Conservation (phyloP, 2,329 filamentous ascomycete species). For the Fusarium mangiferae region DNA sequence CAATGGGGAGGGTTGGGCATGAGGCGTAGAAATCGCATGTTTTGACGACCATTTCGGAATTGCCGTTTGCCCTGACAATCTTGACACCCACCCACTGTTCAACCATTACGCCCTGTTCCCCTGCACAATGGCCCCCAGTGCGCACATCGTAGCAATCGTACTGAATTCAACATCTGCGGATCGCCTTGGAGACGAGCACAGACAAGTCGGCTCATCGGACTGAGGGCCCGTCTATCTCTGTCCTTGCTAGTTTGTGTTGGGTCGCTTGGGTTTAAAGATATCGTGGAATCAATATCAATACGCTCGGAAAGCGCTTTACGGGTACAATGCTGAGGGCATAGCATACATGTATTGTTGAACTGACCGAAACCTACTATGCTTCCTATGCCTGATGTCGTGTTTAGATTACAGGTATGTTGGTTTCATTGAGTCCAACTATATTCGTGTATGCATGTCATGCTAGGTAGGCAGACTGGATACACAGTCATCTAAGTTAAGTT, state of each 20-base stretch:
- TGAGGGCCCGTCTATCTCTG: conserved; percentile 14
- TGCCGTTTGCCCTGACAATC: neutral
- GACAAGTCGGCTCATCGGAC: conserved; percentile 21
- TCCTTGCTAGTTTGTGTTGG: conserved; percentile 10
- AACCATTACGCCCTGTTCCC: neutral
- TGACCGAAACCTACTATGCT: neutral
- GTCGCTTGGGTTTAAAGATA: neutral
- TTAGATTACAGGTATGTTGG: conserved; percentile 1
- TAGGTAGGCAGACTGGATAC: neutral
- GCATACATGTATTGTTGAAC: neutral
- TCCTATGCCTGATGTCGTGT: neutral
- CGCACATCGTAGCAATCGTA: neutral
- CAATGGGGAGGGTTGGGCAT: neutral
- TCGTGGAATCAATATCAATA: neutral
- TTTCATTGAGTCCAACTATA: neutral
- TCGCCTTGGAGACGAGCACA: conserved; percentile 20
- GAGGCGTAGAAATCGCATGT: conserved; percentile 10
- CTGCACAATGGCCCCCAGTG: neutral
- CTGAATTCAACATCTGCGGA: neutral
- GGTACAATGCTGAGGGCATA: neutral
- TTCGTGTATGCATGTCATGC: neutral
- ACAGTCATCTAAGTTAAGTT: neutral
- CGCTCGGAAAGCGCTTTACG: neutral
- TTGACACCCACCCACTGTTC: neutral
- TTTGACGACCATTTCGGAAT: neutral